Percentiles rank a stretch among this genome's conserved stretches.
phyloP scores from a whole-genome alignment of 192 early-diverging fungal genomes.

The Bifiguratus adelaidae region DNA sequence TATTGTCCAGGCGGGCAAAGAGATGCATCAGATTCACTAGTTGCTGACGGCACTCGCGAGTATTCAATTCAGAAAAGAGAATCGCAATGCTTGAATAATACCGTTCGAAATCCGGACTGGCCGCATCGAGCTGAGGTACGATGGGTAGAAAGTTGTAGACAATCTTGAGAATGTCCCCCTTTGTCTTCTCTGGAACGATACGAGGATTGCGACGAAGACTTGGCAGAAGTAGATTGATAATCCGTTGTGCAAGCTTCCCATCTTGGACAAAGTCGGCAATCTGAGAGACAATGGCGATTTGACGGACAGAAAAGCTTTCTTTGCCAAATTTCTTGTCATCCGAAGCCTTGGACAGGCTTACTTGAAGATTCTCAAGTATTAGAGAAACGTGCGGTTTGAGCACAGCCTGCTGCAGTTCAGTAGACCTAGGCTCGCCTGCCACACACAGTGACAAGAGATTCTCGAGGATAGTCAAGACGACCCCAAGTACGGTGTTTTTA shows the following conservation, averaged over 20 bases:
- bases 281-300: constrained; percentile 72
- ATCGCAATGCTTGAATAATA: constrained; percentile 60
- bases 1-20: constrained; percentile 52
- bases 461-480: constrained; percentile 69
- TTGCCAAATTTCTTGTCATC: constrained; percentile 35
- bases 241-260: constrained; percentile 47
- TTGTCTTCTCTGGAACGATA: constrained; percentile 67
- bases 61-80: constrained; percentile 58
- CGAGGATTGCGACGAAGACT: constrained; percentile 59
- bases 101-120: constrained; percentile 24
- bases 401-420: constrained; percentile 29
- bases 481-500: constrained; percentile 52
- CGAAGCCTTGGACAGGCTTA: constrained; percentile 29
- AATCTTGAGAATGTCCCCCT: constrained; percentile 75
- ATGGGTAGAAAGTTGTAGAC: constrained; percentile 69
- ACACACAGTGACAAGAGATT: constrained; percentile 47
- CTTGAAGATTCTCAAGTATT: constrained; percentile 48
- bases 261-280: constrained; percentile 63
- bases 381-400: constrained; percentile 41
- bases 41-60: constrained; percentile 49
- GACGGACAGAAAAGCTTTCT: constrained; percentile 45
- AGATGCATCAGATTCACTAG: constrained; percentile 48
- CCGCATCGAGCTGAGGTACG: constrained; percentile 39
- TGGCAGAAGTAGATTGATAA: constrained; percentile 78
- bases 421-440: constrained; percentile 31